These are phyloP conservation scores for Penicillium concentricum DNA, from an alignment of 2,329 filamentous ascomycete genomes.

Conservation along the genomic window DNA sequence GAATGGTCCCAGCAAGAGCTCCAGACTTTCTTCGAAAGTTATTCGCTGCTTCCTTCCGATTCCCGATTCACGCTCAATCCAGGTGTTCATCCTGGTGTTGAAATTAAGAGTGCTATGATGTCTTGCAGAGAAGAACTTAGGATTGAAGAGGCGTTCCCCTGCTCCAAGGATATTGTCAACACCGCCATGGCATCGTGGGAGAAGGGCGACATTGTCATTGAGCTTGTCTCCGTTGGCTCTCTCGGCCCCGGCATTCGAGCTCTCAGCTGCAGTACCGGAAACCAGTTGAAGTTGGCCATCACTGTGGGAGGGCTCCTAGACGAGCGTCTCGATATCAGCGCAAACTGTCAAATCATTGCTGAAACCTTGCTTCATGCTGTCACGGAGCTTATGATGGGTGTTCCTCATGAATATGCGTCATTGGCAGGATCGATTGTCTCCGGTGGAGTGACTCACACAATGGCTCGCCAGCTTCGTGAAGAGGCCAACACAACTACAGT, in stretches of 20 bases:
- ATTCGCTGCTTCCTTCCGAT: constrained; percentile 43
- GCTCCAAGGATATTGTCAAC: constrained; percentile 35
- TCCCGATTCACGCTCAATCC: constrained; percentile 45
- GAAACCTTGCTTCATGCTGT: constrained; percentile 41
- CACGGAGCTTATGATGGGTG: constrained; percentile 34
- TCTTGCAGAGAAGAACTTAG: constrained; percentile 38
- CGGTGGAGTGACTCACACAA: constrained; percentile 35
- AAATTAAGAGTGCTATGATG: constrained; percentile 44
- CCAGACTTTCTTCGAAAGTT: constrained; percentile 47
- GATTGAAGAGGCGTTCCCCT: constrained; percentile 48
- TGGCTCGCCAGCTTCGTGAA: constrained; percentile 34
- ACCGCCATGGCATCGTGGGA: constrained; percentile 36
- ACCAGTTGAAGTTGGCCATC: constrained; percentile 32
- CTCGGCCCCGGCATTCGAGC: constrained; percentile 38
- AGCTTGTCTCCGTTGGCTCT: constrained; percentile 35
- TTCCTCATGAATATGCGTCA: constrained; percentile 39
- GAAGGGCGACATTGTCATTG: constrained; percentile 30
- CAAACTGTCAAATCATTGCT: constrained; percentile 40
- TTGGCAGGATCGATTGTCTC: constrained; percentile 36
- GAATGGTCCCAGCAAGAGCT: constrained; percentile 53
- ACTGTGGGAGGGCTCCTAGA: constrained; percentile 32
- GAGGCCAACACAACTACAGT: constrained; percentile 40
- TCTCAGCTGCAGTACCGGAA: constrained; percentile 31
- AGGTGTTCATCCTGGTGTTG: constrained; percentile 43
- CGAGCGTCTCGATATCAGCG: constrained; percentile 33